Percentiles rank a stretch among this genome's conserved stretches.
phyloP scores from a whole-genome alignment of 257 asterid species.

The Solanum ahanhuiri region DNA sequence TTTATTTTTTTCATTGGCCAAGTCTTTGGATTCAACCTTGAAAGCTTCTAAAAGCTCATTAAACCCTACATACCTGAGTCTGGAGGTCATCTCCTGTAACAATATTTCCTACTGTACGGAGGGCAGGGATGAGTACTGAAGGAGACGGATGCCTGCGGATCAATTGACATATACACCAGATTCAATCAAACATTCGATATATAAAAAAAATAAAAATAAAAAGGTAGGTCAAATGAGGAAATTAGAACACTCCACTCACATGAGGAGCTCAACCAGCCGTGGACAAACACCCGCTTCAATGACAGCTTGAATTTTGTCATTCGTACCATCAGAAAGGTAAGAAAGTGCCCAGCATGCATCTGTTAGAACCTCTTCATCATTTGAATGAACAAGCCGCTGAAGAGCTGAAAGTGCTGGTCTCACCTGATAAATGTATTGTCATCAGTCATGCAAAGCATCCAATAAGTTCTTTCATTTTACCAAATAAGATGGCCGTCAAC shows the following conservation, averaged over 20 bases:
- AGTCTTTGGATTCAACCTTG: not conserved
- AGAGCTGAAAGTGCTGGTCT: conserved; percentile 86
- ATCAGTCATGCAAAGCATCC: not conserved
- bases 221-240: not conserved
- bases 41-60: not conserved
- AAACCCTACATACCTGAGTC: conserved; percentile 50
- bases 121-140: conserved; percentile 90
- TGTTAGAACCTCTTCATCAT: conserved; percentile 87
- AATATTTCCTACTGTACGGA: conserved; percentile 89
- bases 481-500: not conserved
- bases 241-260: conserved; percentile 40
- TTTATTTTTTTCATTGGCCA: not conserved
- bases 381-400: conserved; percentile 61
- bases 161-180: not conserved
- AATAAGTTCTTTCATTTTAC: not conserved
- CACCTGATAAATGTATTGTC: conserved; percentile 31
- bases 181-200: not conserved
- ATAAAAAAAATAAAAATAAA: too few species aligned
- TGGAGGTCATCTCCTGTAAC: conserved; percentile 89
- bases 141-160: conserved; percentile 81
- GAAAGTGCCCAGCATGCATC: conserved; percentile 99
- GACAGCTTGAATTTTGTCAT: conserved; percentile 91
- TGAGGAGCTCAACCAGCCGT: conserved; percentile 76
- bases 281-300: conserved; percentile 79
- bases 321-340: conserved; percentile 89